phyloP scores from a whole-genome alignment of 176 grass and related monocot genomes.

The Tuctoria greenei region DNA sequence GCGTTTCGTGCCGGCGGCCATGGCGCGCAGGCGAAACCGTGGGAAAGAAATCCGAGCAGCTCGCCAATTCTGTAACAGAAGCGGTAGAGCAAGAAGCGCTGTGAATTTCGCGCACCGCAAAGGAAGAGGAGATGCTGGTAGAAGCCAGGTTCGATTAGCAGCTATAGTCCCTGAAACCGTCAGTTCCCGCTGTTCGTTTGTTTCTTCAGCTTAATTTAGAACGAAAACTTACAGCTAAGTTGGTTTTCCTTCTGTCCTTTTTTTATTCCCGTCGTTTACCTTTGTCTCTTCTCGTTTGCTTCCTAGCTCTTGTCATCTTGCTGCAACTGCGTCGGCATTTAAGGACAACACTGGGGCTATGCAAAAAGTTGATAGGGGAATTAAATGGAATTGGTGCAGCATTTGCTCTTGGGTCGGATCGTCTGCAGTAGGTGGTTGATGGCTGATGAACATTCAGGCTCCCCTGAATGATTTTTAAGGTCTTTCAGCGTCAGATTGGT shows the following conservation, averaged over 20 bases:
- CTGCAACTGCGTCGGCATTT: conserved; percentile 32
- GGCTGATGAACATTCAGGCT: conserved; percentile 35
- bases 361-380: conserved; percentile 20
- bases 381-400: conserved; percentile 33
- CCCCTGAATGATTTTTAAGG: conserved; percentile 11
- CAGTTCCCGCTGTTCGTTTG: conserved; percentile 31
- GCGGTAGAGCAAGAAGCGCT: conserved; percentile 27
- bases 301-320: conserved; percentile 47
- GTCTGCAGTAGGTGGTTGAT: conserved; percentile 24
- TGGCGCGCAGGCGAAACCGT: conserved; percentile 24
- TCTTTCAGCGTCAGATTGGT: background rate
- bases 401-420: background rate
- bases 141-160: conserved; percentile 23
- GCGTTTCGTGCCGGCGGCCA: conserved; percentile 35
- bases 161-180: background rate
- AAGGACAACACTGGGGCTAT: background rate
- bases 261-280: background rate
- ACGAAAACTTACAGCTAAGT: conserved; percentile 1
- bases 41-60: conserved; percentile 55
- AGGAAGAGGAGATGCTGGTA: conserved; percentile 38
- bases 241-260: background rate
- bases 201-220: conserved; percentile 27
- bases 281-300: conserved; percentile 44
- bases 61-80: conserved; percentile 48
- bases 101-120: conserved; percentile 26